A percentile compares a stretch with the other conserved stretches of the same genome.
phyloP scores from a whole-genome alignment of 139 green algal species.

The Desmodesmus armatus region DNA sequence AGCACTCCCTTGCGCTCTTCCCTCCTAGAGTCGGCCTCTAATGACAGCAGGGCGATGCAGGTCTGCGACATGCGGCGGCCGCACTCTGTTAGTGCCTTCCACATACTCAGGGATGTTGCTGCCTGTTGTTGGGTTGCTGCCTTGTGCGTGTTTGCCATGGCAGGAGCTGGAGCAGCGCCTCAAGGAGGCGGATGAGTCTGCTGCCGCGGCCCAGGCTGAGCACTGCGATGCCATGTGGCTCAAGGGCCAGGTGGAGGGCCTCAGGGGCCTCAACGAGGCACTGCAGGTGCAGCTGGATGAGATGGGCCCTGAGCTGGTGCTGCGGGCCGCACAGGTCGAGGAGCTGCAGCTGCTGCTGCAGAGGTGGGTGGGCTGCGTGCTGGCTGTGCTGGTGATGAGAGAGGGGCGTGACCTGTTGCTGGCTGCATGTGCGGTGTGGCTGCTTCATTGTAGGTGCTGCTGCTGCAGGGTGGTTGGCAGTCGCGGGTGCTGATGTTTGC shows the following conservation, averaged over 20 bases:
- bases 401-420: background rate
- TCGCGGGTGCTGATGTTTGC: background rate
- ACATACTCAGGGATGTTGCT: background rate
- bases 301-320: slow-evolving; percentile 13
- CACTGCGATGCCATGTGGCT: slow-evolving; percentile 37
- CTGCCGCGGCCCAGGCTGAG: background rate
- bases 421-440: background rate
- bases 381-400: background rate
- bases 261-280: slow-evolving; percentile 24
- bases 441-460: background rate
- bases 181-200: background rate
- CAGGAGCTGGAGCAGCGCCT: slow-evolving; percentile 31
- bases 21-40: no score
- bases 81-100: no score
- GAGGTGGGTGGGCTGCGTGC: background rate
- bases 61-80: no score
- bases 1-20: no score
- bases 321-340: no score
- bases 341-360: slow-evolving; percentile 5
- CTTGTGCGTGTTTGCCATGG: no score
- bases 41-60: no score
- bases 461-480: background rate
- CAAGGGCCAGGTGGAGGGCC: slow-evolving; percentile 20
- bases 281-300: slow-evolving; percentile 29
- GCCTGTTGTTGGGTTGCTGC: background rate